phyloP scores from a whole-genome alignment of 768 basidiomycete species.

The Solioccasus polychromus region DNA sequence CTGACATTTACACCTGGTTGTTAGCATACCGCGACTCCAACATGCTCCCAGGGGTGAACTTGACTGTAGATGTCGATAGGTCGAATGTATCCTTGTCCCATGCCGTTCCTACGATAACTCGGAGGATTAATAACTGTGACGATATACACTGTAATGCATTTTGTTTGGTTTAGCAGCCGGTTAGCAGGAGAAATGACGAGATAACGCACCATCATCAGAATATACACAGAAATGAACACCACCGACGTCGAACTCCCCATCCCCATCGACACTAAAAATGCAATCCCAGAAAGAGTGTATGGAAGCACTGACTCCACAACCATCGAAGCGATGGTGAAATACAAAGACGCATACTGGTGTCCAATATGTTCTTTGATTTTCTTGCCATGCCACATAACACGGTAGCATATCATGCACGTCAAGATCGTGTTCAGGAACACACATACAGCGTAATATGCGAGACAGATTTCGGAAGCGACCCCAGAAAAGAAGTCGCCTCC shows the following conservation, averaged over 20 bases:
- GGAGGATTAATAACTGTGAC: slow-evolving; percentile 26
- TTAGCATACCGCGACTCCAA: background rate
- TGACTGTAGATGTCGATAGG: background rate
- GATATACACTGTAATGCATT: slow-evolving; percentile 30
- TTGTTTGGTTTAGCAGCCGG: too few relatives aligned
- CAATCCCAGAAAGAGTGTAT: slow-evolving; percentile 23
- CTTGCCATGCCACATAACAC: slow-evolving; percentile 10
- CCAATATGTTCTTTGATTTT: slow-evolving; percentile 11
- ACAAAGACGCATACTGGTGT: slow-evolving; percentile 13
- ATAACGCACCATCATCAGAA: slow-evolving; percentile 23
- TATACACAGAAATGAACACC: slow-evolving; percentile 13
- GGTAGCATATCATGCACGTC: slow-evolving; percentile 24
- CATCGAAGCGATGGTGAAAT: slow-evolving; percentile 10
- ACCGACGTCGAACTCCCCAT: slow-evolving; percentile 10
- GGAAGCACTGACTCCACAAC: slow-evolving; percentile 26
- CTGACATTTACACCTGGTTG: too few relatives aligned
- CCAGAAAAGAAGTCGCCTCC: slow-evolving; percentile 18
- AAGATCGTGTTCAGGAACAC: slow-evolving; percentile 17
- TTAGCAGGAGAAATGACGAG: too few relatives aligned
- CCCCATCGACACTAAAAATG: slow-evolving; percentile 21
- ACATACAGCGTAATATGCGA: slow-evolving; percentile 18
- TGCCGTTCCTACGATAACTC: slow-evolving; percentile 17
- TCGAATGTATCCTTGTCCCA: slow-evolving; percentile 7
- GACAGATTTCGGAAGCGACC: slow-evolving; percentile 2
- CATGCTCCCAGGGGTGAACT: slow-evolving; percentile 2